Conservation (phyloP, 345 rosid genomes). For the Salix brachista region DNA sequence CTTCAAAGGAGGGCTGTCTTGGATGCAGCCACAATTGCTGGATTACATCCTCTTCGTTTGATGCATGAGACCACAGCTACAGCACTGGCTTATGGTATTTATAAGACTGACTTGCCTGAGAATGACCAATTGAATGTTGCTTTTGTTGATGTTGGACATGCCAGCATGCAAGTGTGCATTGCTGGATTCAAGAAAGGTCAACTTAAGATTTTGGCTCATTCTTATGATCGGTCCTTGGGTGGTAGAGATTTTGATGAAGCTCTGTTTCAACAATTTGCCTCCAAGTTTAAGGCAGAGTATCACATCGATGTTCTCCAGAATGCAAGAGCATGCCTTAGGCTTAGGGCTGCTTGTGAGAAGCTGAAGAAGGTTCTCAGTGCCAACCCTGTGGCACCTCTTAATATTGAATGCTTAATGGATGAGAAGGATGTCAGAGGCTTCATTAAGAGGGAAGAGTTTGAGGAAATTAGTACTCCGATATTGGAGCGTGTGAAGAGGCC, state of each 20-base stretch:
- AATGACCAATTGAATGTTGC: slow-evolving; percentile 80
- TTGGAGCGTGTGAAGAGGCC: slow-evolving; percentile 88
- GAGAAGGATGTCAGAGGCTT: slow-evolving; percentile 88
- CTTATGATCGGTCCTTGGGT: slow-evolving; percentile 75
- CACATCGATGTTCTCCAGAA: slow-evolving; percentile 85
- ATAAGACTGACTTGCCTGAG: slow-evolving; percentile 92
- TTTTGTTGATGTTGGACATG: slow-evolving; percentile 85
- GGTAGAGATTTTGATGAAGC: slow-evolving; percentile 96
- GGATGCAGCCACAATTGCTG: slow-evolving; percentile 92
- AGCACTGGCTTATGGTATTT: slow-evolving; percentile 93
- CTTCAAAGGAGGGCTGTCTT: slow-evolving; percentile 89
- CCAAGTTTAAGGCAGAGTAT: slow-evolving; percentile 76
- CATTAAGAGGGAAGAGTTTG: slow-evolving; percentile 91
- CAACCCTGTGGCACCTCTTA: slow-evolving; percentile 80
- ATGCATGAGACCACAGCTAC: slow-evolving; percentile 92
- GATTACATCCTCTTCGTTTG: slow-evolving; percentile 80
- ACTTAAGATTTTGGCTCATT: slow-evolving; percentile 69
- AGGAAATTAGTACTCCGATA: slow-evolving; percentile 67
- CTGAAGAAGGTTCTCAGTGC: slow-evolving; percentile 94
- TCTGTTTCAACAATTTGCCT: slow-evolving; percentile 69
- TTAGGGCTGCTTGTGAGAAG: slow-evolving; percentile 85
- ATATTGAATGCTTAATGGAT: slow-evolving; percentile 92
- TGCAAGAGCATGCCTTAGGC: slow-evolving; percentile 83
- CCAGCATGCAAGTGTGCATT: slow-evolving; percentile 96
- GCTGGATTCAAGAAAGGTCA: slow-evolving; percentile 91